Evolutionary conservation across 768 basidiomycete species (phyloP), one percentile per base, ranked within the genome.

Genomic region (Calvatia gigantea): DNA sequence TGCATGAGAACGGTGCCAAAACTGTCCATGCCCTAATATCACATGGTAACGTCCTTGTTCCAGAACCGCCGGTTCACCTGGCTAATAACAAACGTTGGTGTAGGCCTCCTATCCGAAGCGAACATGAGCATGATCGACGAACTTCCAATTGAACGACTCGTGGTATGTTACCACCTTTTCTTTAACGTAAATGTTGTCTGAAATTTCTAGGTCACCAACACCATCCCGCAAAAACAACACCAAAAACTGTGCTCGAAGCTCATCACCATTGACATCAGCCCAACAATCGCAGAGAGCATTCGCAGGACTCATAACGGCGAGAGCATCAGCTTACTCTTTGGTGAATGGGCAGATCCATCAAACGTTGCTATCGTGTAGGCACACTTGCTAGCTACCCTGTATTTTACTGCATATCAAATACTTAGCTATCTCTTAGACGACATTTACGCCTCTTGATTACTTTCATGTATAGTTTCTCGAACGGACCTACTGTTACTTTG

Each of bases 221-320:
- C 95, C 12, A 86, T 96, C 57, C 94, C 94, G 15, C 94, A 97
- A 77, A 78, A 67, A 45, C 77, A 85, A 51, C 86, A 94, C 61
- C 75, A 81, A 62, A 71, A 62, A 2, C 65, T 68, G 29, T 86
- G 86, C 64, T 75, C 82, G 31, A 98, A 97, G 69, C 77, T 99
- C 51, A 82, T 89, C 62, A 87, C 89, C 6, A 84, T 99, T 63
- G 97, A 99, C 71, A 83, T 98, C 64, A 90, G 87, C 65, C 83
- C 91, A 25, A 92, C 91, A 33, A 86, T 99, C 61, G 91, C 97
- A 4, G 97, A 99, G 76, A 94, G 91, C 61, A 97, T 99, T 53
- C 86, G 97, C 38, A 80, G 96, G 58, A 94, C 91, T 2, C 93
- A 95, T 69, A 95, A 95, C 58, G 93, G 94, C 55, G 93, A 95